These are phyloP conservation scores for Mucor racemosus DNA, from an alignment of 371 early-diverging fungal species.

Conservation along the genomic window DNA sequence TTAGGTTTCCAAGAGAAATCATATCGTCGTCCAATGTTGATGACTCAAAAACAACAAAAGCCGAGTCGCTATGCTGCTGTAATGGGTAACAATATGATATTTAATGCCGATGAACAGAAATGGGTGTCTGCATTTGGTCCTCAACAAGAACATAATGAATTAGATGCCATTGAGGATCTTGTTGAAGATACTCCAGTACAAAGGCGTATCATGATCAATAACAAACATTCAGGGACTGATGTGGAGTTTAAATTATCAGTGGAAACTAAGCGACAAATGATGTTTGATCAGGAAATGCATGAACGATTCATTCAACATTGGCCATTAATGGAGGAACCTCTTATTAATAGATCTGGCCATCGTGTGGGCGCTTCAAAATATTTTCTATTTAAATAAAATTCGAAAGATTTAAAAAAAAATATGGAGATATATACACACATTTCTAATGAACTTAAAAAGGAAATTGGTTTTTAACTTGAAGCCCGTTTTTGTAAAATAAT, in stretches of 20 bases:
- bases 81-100: slow-evolving; percentile 25
- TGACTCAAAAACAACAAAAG: slow-evolving; percentile 18
- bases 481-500: background rate
- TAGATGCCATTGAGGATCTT: slow-evolving; percentile 30
- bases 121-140: slow-evolving; percentile 24
- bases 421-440: background rate
- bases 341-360: slow-evolving; percentile 7
- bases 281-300: slow-evolving; percentile 37
- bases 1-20: slow-evolving; percentile 25
- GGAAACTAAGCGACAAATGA: slow-evolving; percentile 34
- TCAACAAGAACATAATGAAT: slow-evolving; percentile 16
- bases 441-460: slow-evolving; percentile 3
- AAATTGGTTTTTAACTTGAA: slow-evolving; percentile 4
- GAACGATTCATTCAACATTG: slow-evolving; percentile 31
- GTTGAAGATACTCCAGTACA: slow-evolving; percentile 10
- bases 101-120: slow-evolving; percentile 16
- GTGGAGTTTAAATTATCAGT: slow-evolving; percentile 33
- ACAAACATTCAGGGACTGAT: background rate
- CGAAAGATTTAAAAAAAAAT: background rate
- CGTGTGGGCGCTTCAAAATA: slow-evolving; percentile 20
- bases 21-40: slow-evolving; percentile 27
- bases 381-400: slow-evolving; percentile 1
- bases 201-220: background rate
- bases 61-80: slow-evolving; percentile 23
- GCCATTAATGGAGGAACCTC: slow-evolving; percentile 18